Conservation (phyloP, 352 stramenopile species). For the Globisporangium polare region DNA sequence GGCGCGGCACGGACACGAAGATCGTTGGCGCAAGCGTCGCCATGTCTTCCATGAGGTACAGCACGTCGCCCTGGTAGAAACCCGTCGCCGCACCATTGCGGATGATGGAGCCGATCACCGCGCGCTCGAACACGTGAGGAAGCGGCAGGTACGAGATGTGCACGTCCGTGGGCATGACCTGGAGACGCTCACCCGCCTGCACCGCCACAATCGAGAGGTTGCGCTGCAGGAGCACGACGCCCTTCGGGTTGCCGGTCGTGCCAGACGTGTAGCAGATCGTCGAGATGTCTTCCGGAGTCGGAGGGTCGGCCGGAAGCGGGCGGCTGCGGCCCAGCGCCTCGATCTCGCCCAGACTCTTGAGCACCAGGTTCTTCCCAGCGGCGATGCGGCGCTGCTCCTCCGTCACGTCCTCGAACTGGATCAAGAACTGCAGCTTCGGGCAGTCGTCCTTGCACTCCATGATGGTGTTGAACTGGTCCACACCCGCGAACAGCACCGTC, state of each 20-base stretch:
- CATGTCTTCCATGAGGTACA: conserved; percentile 93
- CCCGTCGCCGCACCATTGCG: conserved; percentile 66
- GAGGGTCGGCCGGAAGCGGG: conserved; percentile 44
- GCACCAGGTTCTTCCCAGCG: conserved; percentile 23
- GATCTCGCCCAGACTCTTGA: conserved; percentile 45
- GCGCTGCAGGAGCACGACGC: conserved; percentile 91
- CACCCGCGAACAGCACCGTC: conserved; percentile 46
- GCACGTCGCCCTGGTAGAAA: conserved; percentile 86
- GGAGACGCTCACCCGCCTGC: conserved; percentile 26
- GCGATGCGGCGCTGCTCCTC: conserved; percentile 25
- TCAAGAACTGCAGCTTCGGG: conserved; percentile 42
- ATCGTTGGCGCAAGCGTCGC: conserved; percentile 90
- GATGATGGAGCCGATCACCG: conserved; percentile 86
- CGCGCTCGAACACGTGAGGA: conserved; percentile 96
- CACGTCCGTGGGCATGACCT: conserved; percentile 56
- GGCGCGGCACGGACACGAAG: conserved; percentile 92
- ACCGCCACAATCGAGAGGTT: conserved; percentile 43
- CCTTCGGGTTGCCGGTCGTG: conserved; percentile 96
- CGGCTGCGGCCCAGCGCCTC: conserved; percentile 31
- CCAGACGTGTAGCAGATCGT: conserved; percentile 96
- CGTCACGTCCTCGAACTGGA: conserved; percentile 53
- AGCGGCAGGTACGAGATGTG: conserved; percentile 97
- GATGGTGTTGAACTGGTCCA: conserved; percentile 55
- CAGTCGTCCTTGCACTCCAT: conserved; percentile 51
- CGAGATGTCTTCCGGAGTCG: conserved; percentile 76